phyloP scores from a whole-genome alignment of 768 basidiomycete genomes.

The Mycena maculata region DNA sequence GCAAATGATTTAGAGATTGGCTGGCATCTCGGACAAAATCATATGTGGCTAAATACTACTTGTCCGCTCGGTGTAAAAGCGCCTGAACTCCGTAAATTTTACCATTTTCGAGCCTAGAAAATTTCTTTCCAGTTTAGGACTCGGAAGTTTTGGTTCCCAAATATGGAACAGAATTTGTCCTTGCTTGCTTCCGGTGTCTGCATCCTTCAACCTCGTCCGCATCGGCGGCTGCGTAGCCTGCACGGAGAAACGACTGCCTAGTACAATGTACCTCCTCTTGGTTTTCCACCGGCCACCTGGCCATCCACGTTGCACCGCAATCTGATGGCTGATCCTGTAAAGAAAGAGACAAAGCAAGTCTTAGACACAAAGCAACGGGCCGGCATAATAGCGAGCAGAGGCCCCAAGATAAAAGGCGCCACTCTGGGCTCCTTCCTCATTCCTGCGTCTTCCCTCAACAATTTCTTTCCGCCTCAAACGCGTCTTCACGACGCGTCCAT shows the following conservation, averaged over 20 bases:
- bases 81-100: too few species aligned
- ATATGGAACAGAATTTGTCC: neutral
- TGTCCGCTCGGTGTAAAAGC: too few species aligned
- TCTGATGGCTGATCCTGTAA: neutral
- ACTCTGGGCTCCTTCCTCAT: slow-evolving; percentile 8
- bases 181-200: neutral
- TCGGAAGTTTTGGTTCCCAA: slow-evolving; percentile 14
- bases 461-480: neutral
- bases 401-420: slow-evolving; percentile 22
- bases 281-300: neutral
- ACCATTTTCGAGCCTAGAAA: neutral
- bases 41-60: too few species aligned
- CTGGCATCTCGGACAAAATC: too few species aligned
- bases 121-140: neutral
- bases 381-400: neutral
- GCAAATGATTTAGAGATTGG: too few species aligned
- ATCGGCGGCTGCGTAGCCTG: neutral
- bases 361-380: slow-evolving; percentile 12
- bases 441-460: neutral
- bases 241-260: neutral
- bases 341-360: slow-evolving; percentile 20
- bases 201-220: neutral
- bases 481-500: slow-evolving; percentile 8
- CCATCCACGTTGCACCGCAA: neutral
- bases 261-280: neutral